Evolutionary conservation across 805 yeast genomes (phyloP), one percentile per base, ranked within the genome.

Genomic region (Metschnikowia dekortorum): DNA sequence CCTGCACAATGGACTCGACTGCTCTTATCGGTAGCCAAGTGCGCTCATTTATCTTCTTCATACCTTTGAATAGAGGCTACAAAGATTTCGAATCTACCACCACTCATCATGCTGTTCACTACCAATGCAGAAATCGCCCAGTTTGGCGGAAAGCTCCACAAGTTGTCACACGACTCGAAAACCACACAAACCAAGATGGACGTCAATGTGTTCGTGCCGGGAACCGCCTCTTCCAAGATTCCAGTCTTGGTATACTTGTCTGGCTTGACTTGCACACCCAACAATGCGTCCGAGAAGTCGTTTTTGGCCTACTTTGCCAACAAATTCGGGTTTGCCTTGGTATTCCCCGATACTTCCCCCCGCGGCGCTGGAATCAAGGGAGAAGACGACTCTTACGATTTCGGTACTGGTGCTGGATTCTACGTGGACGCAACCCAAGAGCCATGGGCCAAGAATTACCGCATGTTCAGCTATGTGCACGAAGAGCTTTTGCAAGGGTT

Each of bases 271-370:
- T 92, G 98, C 66, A 84, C 96, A 1, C 97, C 97, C 44, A 83
- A 88, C 71, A 94, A 91, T 65, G 96, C 95, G 48, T 77, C 91
- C 8, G 98, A 94, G 66, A 94, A 94, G 76, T 96, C 97, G 0
- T 88, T 84, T 59, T 79, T 91, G 74, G 92, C 85, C 60, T 80
- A 83, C 50, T 85, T 84, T 64, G 96, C 96, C 7, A 81, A 84
- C 56, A 78, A 86, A 62, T 82, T 83, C 61, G 95, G 95, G 4
- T 84, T 92, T 66, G 96, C 96, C 0, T 70, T 92, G 14, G 89
- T 92, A 1, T 91, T 87, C 67, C 98, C 99, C 16, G 99, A 92
- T 68, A 94, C 99, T 3, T 91, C 98, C 8, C 98, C 99, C 48
- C 81, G 98, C 57, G 96, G 95, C 13, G 82, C 85, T 11, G 75